Evolutionary conservation across 1,139 yeast species (phyloP).

Genomic region (Protomyces gravidus): DNA sequence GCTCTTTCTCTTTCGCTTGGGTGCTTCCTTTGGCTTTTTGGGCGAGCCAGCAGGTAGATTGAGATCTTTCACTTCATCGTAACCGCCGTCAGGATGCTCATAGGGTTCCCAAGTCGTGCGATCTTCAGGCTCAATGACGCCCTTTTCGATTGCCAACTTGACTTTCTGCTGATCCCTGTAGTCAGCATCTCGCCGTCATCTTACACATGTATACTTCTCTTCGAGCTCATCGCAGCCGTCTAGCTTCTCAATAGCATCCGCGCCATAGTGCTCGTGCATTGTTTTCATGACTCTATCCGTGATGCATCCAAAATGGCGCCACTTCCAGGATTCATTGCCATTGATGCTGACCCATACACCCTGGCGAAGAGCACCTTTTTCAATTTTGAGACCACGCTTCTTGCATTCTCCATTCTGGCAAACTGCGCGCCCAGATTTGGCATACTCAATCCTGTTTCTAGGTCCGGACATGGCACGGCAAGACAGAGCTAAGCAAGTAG

Average conservation of each 20-base stretch:
- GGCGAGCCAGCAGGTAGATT: background rate
- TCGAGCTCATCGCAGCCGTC: slow-evolving; percentile 16
- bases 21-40: background rate
- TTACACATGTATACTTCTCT: background rate
- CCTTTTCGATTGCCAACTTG: background rate
- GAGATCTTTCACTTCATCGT: background rate
- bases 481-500: too few relatives aligned
- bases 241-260: slow-evolving; percentile 3
- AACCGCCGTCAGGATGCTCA: background rate
- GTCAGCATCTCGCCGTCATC: background rate
- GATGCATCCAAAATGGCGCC: slow-evolving; percentile 27
- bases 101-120: background rate
- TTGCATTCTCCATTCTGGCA: slow-evolving; percentile 19
- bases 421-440: slow-evolving; percentile 11
- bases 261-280: slow-evolving; percentile 2
- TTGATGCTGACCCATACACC: slow-evolving; percentile 23
- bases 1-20: background rate
- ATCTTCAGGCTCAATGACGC: background rate
- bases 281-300: slow-evolving; percentile 16
- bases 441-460: slow-evolving; percentile 18
- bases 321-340: slow-evolving; percentile 10
- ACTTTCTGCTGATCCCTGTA: background rate
- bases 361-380: slow-evolving; percentile 20
- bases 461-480: too few relatives aligned
- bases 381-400: slow-evolving; percentile 12